phyloP scores from a whole-genome alignment of 2,329 filamentous ascomycete species.

The Aspergillus pseudonomiae region DNA sequence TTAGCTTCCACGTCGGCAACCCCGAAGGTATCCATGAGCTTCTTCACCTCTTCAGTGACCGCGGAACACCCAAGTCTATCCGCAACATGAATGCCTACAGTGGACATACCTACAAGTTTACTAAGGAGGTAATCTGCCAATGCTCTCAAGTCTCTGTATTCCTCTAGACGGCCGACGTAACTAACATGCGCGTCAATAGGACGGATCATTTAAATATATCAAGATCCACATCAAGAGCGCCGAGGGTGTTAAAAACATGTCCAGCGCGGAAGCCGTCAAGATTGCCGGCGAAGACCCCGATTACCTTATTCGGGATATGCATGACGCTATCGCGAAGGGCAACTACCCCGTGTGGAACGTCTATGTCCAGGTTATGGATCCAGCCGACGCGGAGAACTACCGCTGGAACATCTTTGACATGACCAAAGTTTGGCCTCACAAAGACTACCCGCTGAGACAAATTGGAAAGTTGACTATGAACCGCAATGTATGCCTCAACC shows the following conservation, averaged over 20 bases:
- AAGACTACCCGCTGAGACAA: conserved; percentile 70
- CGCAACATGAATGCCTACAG: conserved; percentile 67
- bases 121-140: conserved; percentile 46
- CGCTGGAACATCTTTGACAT: conserved; percentile 83
- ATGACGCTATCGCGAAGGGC: conserved; percentile 70
- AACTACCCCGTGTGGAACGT: conserved; percentile 75
- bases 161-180: too few relatives aligned
- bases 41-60: conserved; percentile 65
- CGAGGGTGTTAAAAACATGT: conserved; percentile 54
- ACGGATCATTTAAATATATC: conserved; percentile 65
- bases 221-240: conserved; percentile 55
- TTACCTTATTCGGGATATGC: conserved; percentile 75
- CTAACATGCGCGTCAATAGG: conserved; percentile 25
- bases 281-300: conserved; percentile 73
- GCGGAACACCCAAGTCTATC: conserved; percentile 64
- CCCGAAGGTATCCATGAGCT: conserved; percentile 64
- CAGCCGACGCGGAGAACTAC: conserved; percentile 71
- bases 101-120: conserved; percentile 66
- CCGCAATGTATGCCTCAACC: conserved; percentile 57
- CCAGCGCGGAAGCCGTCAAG: conserved; percentile 70
- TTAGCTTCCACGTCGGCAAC: conserved; percentile 43
- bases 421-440: conserved; percentile 81
- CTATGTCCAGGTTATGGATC: conserved; percentile 73
- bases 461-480: conserved; percentile 79
- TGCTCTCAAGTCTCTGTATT: background rate